Evolutionary conservation across 352 stramenopile species (phyloP).

Genomic region (Phytophthora kernoviae): DNA sequence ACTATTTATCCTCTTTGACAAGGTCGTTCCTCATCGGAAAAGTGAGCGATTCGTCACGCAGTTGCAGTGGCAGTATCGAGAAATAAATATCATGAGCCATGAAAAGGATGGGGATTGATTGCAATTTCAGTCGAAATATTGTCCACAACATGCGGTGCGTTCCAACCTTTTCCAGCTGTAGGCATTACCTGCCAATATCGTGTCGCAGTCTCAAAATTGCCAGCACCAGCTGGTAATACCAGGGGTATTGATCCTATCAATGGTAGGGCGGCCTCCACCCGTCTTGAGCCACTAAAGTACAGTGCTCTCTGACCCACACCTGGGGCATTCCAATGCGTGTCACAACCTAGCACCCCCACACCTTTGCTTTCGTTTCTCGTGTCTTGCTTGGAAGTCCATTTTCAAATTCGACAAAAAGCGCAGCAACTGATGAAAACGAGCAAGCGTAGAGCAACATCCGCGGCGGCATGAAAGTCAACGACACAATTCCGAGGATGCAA

Average conservation of each 20-base stretch:
- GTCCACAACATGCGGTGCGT: no score
- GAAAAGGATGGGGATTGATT: no score
- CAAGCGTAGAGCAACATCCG: constrained; percentile 3
- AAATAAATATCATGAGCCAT: no score
- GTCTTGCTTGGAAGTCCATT: constrained; percentile 14
- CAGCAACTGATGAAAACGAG: constrained; percentile 19
- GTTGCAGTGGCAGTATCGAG: no score
- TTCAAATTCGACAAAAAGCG: constrained; percentile 20
- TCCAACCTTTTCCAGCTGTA: no score
- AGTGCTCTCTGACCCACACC: constrained; percentile 6
- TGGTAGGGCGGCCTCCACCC: no score
- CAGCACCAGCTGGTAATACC: not conserved
- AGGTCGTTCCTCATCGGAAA: not conserved
- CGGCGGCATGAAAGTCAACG: constrained; percentile 25
- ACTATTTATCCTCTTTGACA: not conserved
- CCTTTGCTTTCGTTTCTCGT: not conserved
- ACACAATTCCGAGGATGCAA: constrained; percentile 11
- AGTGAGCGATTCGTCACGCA: not conserved
- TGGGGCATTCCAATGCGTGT: constrained; percentile 33
- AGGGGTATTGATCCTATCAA: constrained; percentile 5
- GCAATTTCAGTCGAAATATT: no score
- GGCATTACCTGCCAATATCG: not conserved
- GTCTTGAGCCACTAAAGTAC: not conserved
- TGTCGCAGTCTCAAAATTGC: constrained; percentile 11
- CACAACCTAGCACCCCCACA: constrained; percentile 8